Base-by-base conservation (phyloP, 257 asterid species). In the Petunia axillaris region DNA sequence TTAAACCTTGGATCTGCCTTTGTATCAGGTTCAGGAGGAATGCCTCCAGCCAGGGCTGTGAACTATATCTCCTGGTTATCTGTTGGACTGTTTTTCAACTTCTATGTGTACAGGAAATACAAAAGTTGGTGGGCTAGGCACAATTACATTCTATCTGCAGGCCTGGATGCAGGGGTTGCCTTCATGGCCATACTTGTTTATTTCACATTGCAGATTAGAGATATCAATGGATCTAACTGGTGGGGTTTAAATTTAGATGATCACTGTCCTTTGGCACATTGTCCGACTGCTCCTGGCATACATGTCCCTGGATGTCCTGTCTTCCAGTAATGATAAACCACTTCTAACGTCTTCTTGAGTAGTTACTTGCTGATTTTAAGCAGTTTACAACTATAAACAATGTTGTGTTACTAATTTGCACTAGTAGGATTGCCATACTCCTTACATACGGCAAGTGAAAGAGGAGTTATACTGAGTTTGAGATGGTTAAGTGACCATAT, bases 41-140 rank as follows among this genome's bases (percentile, higher is more conserved):
- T 91, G 93, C 97, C 98, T 0, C 71, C 81, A 11, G 92, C 92
- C 1, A 88, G 90, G 81, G 64, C 91, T 0, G 89, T 93, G 13
- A 93, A 90, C 85, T 85, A 83, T 71, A 50, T 83, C 14, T 82
- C 88, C 4, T 93, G 96, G 96, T 92, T 89, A 16, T 53, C 64
- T 0, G 91, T 91, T 77, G 98, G 98, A 5, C 1, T 92, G 3
- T 73, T 84, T 57, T 89, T 91, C 82, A 92, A 92, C 78, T 11
- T 89, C 7, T 89, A 87, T 2, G 84, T 92, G 43, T 93, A 90
- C 62, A 70, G 88, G 83, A 85, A 83, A 64, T 82, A 36, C 48
- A 92, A 91, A 87, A 86, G 81, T 8, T 93, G 97, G 98, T 93
- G 98, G 55, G 98, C 96, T 0, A 79, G 92, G 62, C 97, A 92